Evolutionary conservation across 352 stramenopile species (phyloP).

Genomic region (Phytophthora sansomeana): DNA sequence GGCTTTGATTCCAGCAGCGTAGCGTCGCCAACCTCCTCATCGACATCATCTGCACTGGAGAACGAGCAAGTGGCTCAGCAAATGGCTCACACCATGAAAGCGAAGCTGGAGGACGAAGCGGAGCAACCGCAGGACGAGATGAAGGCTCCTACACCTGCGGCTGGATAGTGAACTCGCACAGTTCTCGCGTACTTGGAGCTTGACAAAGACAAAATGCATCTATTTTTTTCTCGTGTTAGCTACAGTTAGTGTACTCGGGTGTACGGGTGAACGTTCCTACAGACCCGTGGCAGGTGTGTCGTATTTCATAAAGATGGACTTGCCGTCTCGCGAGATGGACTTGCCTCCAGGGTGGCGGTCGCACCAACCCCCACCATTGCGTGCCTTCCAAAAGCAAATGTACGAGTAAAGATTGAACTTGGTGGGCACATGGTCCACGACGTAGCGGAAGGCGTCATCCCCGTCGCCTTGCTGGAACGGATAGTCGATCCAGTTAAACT

Average conservation of each 20-base stretch:
- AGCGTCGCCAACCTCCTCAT: conserved; percentile 29
- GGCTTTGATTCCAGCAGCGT: conserved; percentile 30
- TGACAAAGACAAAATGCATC: conserved; percentile 27
- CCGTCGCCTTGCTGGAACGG: conserved; percentile 75
- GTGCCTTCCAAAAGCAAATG: conserved; percentile 76
- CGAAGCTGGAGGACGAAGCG: conserved; percentile 21
- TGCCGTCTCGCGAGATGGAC: conserved; percentile 53
- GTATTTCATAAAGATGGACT: conserved; percentile 69
- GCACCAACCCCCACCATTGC: conserved; percentile 81
- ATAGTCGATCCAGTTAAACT: conserved; percentile 87
- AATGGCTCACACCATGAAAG: conserved; percentile 25
- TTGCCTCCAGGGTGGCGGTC: conserved; percentile 68
- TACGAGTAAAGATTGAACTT: conserved; percentile 91
- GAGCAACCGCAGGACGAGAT: conserved; percentile 20
- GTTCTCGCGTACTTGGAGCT: not conserved
- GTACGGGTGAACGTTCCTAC: conserved; percentile 12
- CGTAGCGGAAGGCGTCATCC: conserved; percentile 79
- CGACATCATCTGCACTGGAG: conserved; percentile 21
- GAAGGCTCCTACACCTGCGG: conserved; percentile 17
- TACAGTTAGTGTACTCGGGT: conserved; percentile 28
- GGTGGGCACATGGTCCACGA: conserved; percentile 84
- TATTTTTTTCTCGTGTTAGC: conserved; percentile 26
- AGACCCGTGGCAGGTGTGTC: conserved; percentile 24
- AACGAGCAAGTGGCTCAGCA: conserved; percentile 35
- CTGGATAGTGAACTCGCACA: conserved; percentile 16